These are phyloP conservation scores for Cutaneotrichosporon cyanovorans DNA, from an alignment of 1,284 basidiomycete species.

Conservation along the genomic window DNA sequence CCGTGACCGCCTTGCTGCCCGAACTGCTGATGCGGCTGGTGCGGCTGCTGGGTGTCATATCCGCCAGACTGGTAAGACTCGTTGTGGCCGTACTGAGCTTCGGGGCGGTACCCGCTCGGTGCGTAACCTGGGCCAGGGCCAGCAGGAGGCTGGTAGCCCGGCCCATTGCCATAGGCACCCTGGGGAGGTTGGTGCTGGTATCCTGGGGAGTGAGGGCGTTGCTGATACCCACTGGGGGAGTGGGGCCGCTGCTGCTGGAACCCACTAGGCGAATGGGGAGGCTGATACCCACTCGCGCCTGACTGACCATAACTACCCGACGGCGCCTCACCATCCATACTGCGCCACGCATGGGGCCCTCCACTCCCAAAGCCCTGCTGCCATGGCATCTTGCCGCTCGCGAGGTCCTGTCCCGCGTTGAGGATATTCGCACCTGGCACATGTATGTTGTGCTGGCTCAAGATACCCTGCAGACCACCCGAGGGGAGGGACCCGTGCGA, in stretches of 20 bases:
- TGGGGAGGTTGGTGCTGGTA: not conserved
- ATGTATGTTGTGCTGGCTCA: constrained; percentile 43
- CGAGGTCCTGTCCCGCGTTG: constrained; percentile 43
- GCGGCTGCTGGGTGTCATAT: too few species aligned
- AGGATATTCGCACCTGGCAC: constrained; percentile 28
- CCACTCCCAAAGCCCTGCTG: constrained; percentile 43
- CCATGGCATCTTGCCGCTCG: constrained; percentile 45
- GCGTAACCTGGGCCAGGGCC: too few species aligned
- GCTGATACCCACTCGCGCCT: too few species aligned
- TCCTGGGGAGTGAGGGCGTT: not conserved
- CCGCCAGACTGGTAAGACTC: too few species aligned
- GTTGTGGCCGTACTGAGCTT: too few species aligned
- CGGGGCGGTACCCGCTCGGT: too few species aligned
- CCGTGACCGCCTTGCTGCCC: too few species aligned
- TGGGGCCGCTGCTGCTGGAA: constrained; percentile 3
- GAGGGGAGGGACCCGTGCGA: constrained; percentile 41
- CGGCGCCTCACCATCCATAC: constrained; percentile 17
- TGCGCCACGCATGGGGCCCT: constrained; percentile 42
- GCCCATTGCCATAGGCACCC: not conserved
- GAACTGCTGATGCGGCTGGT: too few species aligned
- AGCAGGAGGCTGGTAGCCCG: not conserved
- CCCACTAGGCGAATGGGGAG: not conserved
- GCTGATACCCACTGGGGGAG: not conserved
- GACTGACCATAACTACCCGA: not conserved
- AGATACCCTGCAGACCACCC: constrained; percentile 42